Base-by-base conservation (phyloP, 345 rosid genomes). In the Murraya paniculata region DNA sequence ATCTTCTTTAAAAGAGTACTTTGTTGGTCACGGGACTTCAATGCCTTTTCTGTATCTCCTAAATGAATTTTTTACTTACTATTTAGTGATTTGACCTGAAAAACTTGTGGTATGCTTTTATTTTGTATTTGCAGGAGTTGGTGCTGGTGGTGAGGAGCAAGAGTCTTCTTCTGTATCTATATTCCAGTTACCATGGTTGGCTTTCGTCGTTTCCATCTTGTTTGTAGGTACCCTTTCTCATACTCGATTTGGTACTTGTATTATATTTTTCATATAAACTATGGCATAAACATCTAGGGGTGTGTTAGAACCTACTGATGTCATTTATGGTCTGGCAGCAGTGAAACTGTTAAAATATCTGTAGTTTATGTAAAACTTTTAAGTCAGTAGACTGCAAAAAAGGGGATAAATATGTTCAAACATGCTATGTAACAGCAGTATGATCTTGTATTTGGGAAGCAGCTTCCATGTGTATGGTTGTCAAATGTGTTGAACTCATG, bases 61-160 rank as follows among this genome's bases (percentile, higher is more conserved):
- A 35, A 55, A 55, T 36, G 24, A 21, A 28, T 77, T 55, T 35
- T 27, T 38, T 25, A 56, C 60, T 48, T 65, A 38, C n/a, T 65
- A 14, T 31, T 74, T 33, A 10, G 13, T 67, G 62, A 14, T 66
- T 59, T 50, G 56, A 28, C 41, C 16, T 45, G 61, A 64, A 59
- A 69, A n/a, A 25, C 13, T 38, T 78, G 27, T 81, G 19, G 6
- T 72, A 27, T 65, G 24, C 7, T 48, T 58, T 57, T 64, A 13
- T 19, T 69, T 67, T 48, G 36, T 53, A n/a, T 75, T 75, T 86
- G 61, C 78, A 94, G 98, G 99, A 74, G 98, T 96, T 83, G 98
- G 98, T 81, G 99, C 98, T 58, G 99, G 98, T 73, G 98, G 98
- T 50, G 97, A 92, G 82, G 98, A 90, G 85, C 99, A 92, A 81